These are phyloP conservation scores for Termitomyces sp. DNA, from an alignment of 768 basidiomycete genomes.

Conservation along the genomic window DNA sequence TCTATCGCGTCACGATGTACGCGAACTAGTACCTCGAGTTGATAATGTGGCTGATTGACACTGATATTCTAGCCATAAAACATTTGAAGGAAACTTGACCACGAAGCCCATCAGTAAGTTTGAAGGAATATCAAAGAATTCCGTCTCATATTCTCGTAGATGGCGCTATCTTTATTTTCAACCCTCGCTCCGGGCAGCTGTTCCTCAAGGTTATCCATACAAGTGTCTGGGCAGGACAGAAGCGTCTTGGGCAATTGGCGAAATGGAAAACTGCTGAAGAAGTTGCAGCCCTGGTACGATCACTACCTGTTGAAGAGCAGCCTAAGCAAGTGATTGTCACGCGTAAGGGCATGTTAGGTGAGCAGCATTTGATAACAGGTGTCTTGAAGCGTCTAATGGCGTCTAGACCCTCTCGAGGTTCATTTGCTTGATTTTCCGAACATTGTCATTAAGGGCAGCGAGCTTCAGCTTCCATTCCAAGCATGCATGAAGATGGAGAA, in stretches of 20 bases:
- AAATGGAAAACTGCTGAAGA: slow-evolving; percentile 99
- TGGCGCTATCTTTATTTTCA: slow-evolving; percentile 98
- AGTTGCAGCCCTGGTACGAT: slow-evolving; percentile 96
- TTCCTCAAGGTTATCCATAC: slow-evolving; percentile 99
- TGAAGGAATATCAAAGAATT: neutral
- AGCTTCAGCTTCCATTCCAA: slow-evolving; percentile 98
- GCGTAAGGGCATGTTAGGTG: slow-evolving; percentile 98
- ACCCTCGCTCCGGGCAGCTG: slow-evolving; percentile 95
- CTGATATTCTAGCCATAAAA: slow-evolving; percentile 70
- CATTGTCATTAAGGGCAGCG: slow-evolving; percentile 99
- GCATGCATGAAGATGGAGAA: slow-evolving; percentile 99
- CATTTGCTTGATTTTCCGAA: slow-evolving; percentile 99
- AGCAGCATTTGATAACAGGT: slow-evolving; percentile 14
- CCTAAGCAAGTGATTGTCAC: slow-evolving; percentile 99
- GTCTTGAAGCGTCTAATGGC: neutral
- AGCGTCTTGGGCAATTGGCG: slow-evolving; percentile 97
- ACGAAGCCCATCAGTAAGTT: slow-evolving; percentile 92
- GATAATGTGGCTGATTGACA: neutral
- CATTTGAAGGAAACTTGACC: slow-evolving; percentile 99
- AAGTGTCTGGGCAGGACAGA: slow-evolving; percentile 99
- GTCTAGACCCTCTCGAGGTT: slow-evolving; percentile 85
- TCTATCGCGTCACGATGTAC: slow-evolving; percentile 96
- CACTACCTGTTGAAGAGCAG: slow-evolving; percentile 98
- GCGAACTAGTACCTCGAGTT: slow-evolving; percentile 12
- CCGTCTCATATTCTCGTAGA: slow-evolving; percentile 34